These are phyloP conservation scores for Russula sp. DNA, from an alignment of 768 basidiomycete species.

Conservation along the genomic window DNA sequence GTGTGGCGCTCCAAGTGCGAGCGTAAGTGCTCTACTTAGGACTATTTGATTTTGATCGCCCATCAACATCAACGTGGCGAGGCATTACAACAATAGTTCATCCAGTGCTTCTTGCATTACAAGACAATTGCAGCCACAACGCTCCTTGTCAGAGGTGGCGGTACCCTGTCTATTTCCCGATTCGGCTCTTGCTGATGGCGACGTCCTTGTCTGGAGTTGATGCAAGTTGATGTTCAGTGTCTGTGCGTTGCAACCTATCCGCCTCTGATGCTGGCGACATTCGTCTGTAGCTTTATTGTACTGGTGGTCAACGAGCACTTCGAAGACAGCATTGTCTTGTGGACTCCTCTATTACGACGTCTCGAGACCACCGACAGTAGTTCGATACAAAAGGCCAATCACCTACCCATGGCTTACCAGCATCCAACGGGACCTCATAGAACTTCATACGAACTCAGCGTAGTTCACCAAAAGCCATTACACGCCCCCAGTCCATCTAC, in stretches of 20 bases:
- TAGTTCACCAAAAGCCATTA: background rate
- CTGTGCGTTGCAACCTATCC: background rate
- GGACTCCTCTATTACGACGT: background rate
- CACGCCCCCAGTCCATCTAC: background rate
- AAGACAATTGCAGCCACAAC: too few relatives aligned
- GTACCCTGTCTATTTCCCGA: too few relatives aligned
- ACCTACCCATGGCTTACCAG: background rate
- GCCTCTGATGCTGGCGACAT: background rate
- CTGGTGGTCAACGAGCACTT: background rate
- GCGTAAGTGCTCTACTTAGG: too few relatives aligned
- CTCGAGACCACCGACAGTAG: background rate
- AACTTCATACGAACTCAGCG: background rate
- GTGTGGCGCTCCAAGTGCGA: too few relatives aligned
- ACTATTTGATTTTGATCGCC: too few relatives aligned
- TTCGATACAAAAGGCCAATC: slow-evolving; percentile 6
- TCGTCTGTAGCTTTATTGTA: background rate
- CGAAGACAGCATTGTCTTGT: background rate
- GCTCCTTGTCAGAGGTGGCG: too few relatives aligned
- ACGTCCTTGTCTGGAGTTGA: background rate
- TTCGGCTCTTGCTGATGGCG: too few relatives aligned
- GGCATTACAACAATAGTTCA: too few relatives aligned
- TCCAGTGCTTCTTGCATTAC: too few relatives aligned
- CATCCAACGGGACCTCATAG: background rate
- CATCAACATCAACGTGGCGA: too few relatives aligned
- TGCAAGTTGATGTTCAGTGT: background rate